A percentile compares a stretch with the other conserved stretches of the same genome.
These are phyloP conservation scores for Pyrus hybrid DNA, from an alignment of 331 rosid genomes.

Conservation along the genomic window DNA sequence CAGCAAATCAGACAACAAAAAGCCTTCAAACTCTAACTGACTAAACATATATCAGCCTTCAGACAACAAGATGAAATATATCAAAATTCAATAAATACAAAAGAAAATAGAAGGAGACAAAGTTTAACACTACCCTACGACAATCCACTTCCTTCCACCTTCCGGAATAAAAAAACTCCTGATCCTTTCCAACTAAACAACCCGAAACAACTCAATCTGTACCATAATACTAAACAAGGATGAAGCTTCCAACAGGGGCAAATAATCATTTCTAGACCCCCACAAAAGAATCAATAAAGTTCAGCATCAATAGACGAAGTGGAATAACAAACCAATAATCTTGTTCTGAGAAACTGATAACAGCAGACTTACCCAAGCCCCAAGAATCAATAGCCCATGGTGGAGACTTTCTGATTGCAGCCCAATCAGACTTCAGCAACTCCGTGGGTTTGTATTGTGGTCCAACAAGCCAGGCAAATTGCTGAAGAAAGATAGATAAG, in stretches of 20 bases:
- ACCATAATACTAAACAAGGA: background rate
- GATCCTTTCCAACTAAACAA: background rate
- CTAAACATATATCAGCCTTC: background rate
- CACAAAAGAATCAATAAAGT: background rate
- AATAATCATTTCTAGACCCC: background rate
- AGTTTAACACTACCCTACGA: too few species aligned
- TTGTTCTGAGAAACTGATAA: slow-evolving; percentile 1
- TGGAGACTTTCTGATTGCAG: slow-evolving; percentile 77
- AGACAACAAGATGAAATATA: background rate
- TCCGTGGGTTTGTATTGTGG: slow-evolving; percentile 88
- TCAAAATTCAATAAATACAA: background rate
- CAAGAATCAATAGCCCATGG: slow-evolving; percentile 97
- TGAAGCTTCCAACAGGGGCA: background rate
- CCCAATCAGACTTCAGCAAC: slow-evolving; percentile 89
- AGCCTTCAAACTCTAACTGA: background rate
- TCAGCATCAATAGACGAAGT: background rate
- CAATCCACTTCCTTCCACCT: background rate
- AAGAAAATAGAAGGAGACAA: background rate
- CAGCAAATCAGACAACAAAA: background rate
- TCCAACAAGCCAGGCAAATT: slow-evolving; percentile 97
- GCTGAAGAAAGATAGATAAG: slow-evolving; percentile 39
- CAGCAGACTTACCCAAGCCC: slow-evolving; percentile 84
- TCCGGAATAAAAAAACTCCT: background rate
- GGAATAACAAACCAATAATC: slow-evolving; percentile 16
- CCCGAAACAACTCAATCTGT: too few species aligned